Evolutionary conservation across 2,329 filamentous ascomycete genomes (phyloP), one percentile per base, ranked within the genome.

Genomic region (Akanthomyces lecanii): DNA sequence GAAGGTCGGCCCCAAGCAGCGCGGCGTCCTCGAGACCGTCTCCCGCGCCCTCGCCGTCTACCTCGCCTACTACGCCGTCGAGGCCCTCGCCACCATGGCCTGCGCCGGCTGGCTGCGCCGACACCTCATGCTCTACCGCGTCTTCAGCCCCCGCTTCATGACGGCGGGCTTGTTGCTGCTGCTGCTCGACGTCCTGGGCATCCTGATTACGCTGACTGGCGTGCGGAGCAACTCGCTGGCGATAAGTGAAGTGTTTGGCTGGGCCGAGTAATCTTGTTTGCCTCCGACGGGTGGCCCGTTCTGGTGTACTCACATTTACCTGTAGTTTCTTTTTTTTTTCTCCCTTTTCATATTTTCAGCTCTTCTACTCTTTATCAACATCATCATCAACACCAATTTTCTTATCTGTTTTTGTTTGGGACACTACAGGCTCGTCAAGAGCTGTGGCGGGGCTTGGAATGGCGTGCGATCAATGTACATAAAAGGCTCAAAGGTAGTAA

Each of bases 81-180:
- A 97, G 72, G 89, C 89, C 33, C 77, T 97, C 25, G 91, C 92
- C 0, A 97, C 93, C 5, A 96, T 95, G 69, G 86, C 90, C 74
- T 97, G 94, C 89, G 91, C 94, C 0, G 93, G 91, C 1, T 88
- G 92, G 78, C 77, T 99, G 70, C 83, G 95, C 61, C 83, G 95
- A 58, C 95, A 99, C 79, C 82, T 99, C 66, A 99, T 99, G 95
- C 83, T 99, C 36, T 99, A 95, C 77, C 85, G 95, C 48, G 92
- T 99, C 50, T 99, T 99, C 72, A 89, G 85, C 76, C 95, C 95
- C 53, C 80, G 94, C 33, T 99, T 94, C 78, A 91, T 99, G 89
- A 84, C 91, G 73, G 92, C 89, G 0, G 88, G 87, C 0, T 77
- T 84, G 4, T 83, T 89, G 56, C 73, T 98, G 64, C 71, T 94